These are phyloP conservation scores for Dendryphion nanum DNA, from an alignment of 2,329 filamentous ascomycete genomes.

Conservation along the genomic window DNA sequence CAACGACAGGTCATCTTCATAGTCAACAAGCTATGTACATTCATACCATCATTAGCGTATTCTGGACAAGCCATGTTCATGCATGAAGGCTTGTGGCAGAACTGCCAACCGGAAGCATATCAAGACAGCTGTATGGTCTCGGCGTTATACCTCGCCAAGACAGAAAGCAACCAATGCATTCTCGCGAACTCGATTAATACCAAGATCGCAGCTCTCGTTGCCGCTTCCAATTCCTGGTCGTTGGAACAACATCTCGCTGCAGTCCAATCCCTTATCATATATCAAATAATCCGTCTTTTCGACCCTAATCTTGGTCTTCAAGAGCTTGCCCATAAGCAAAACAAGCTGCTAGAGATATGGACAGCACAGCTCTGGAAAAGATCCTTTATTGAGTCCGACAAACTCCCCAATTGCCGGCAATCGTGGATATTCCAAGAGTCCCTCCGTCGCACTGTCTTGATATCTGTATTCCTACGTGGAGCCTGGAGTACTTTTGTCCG, in stretches of 20 bases:
- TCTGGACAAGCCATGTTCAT: conserved; percentile 22
- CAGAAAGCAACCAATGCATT: conserved; percentile 15
- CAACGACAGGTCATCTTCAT: conserved; percentile 14
- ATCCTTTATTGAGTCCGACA: conserved; percentile 15
- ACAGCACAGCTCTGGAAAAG: conserved; percentile 28
- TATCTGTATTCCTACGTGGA: conserved; percentile 26
- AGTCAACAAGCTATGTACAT: conserved; percentile 12
- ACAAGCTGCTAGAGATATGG: conserved; percentile 24
- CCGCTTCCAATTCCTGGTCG: conserved; percentile 15
- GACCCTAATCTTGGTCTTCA: conserved; percentile 18
- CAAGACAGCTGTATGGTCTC: conserved; percentile 24
- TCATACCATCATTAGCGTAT: conserved; percentile 20
- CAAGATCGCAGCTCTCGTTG: conserved; percentile 18
- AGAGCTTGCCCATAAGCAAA: conserved; percentile 14
- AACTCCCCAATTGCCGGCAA: conserved; percentile 9
- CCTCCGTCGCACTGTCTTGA: conserved; percentile 25
- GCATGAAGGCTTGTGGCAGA: conserved; percentile 20
- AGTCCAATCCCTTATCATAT: conserved; percentile 31
- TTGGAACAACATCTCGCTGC: conserved; percentile 28
- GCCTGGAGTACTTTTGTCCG: conserved; percentile 17
- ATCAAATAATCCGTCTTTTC: conserved; percentile 32
- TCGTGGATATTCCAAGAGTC: conserved; percentile 29
- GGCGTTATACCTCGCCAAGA: conserved; percentile 25
- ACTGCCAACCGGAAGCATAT: conserved; percentile 20
- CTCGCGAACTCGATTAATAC: conserved; percentile 17